Evolutionary conservation across 331 rosid species (phyloP), one percentile per base, ranked within the genome.

Genomic region (Acacia concinna): DNA sequence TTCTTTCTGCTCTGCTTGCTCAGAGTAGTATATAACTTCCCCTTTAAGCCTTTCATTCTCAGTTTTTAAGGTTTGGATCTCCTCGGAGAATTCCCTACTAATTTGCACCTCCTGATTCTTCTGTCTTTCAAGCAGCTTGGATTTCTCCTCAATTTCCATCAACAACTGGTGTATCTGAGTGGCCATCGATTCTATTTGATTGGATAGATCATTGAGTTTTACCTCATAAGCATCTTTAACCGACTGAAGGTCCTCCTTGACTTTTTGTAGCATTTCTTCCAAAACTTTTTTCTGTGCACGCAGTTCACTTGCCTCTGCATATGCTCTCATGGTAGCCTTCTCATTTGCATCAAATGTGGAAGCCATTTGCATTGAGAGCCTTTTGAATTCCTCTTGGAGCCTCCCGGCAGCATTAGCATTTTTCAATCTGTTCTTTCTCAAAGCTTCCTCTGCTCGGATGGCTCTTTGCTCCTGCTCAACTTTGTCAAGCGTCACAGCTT

Each of bases 401-500:
- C 90, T 90, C 89, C 89, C 95, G 15, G 98, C 99, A 65, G 93
- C 85, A 74, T 74, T 83, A 32, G 92, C 97, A 84, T 89, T 93
- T 81, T 83, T 88, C 32, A 80, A 81, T 80, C 93, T 90, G 57
- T 84, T 89, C 87, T 87, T 93, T 72, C 91, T 81, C 89, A 93
- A 81, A 27, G 90, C 71, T 75, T 90, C 98, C 93, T 93, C 98
- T 1, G 98, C 98, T 82, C 79, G 89, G 83, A 96, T 91, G 78
- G 98, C 97, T 88, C 93, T 90, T 71, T 91, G 90, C 91, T 91
- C 98, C 85, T 90, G 97, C 87, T 93, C 88, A 77, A 96, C 84
- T 81, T 91, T 96, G 68, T 86, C 88, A n/a, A 70, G 77, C 20
- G 89, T 83, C 76, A 91, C 57, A 32, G 87, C 86, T 85, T 91